Conservation (phyloP, 2,329 filamentous ascomycete genomes). For the Simplicillium sp. region DNA sequence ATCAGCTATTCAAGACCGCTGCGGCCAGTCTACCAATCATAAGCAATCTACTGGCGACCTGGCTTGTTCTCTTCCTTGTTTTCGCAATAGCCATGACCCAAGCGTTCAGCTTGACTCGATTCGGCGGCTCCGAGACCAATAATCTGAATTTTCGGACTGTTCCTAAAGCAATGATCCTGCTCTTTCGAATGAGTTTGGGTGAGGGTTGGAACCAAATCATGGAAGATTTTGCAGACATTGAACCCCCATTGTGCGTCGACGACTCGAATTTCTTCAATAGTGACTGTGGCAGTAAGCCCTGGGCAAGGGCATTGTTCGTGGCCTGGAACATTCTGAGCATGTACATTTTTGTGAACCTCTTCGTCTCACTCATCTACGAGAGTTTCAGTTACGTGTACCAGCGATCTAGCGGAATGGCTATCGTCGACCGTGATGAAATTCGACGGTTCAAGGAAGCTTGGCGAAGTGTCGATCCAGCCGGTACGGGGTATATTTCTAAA, state of each 20-base stretch:
- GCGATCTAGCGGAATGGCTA: slow-evolving; percentile 82
- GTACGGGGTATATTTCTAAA: slow-evolving; percentile 83
- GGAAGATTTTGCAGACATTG: slow-evolving; percentile 83
- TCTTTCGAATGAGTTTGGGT: slow-evolving; percentile 88
- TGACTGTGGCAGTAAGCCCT: slow-evolving; percentile 84
- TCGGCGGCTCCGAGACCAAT: slow-evolving; percentile 60
- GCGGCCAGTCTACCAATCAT: slow-evolving; percentile 89
- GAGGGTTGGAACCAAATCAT: slow-evolving; percentile 97
- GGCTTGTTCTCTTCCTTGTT: slow-evolving; percentile 93
- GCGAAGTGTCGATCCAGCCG: slow-evolving; percentile 88
- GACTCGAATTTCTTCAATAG: slow-evolving; percentile 67
- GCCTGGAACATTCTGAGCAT: slow-evolving; percentile 99
- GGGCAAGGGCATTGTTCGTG: slow-evolving; percentile 85
- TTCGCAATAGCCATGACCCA: slow-evolving; percentile 96
- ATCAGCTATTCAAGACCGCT: slow-evolving; percentile 97
- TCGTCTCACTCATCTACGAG: slow-evolving; percentile 97
- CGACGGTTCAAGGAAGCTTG: slow-evolving; percentile 97
- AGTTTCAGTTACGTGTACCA: slow-evolving; percentile 99
- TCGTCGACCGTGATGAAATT: slow-evolving; percentile 87
- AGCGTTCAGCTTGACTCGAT: slow-evolving; percentile 88
- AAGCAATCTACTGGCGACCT: slow-evolving; percentile 85
- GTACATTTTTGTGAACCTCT: slow-evolving; percentile 98
- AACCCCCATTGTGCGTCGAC: slow-evolving; percentile 71
- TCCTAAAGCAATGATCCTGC: slow-evolving; percentile 82
- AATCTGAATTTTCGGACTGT: slow-evolving; percentile 92